Base-by-base conservation (phyloP, 345 rosid genomes). In the Dovyalis caffra region DNA sequence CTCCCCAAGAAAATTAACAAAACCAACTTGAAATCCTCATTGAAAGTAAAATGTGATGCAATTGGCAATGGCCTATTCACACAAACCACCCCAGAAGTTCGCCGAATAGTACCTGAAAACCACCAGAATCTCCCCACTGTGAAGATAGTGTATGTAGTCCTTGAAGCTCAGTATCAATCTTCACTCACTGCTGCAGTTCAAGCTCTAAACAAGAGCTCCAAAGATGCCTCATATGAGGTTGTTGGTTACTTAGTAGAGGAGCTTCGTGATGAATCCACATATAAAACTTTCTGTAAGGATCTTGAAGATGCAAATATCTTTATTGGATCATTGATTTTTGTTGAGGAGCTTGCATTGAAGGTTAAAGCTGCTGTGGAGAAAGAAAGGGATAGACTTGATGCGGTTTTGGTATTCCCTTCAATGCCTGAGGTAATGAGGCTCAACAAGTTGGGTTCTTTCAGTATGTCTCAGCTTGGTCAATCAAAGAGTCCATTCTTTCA, bases 401-500 rank as follows among this genome's bases (percentile, higher is more conserved):
- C 99, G 3, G 99, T 95, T 68, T 86, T 95, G 66, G 98, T 95
- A 61, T 95, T 95, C 90, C 99, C 99, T 78, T 95, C 97, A 40
- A 95, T 95, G 99, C 99, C 99, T 43, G 99, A 93, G 82, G 97
- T 95, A 57, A 95, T 95, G 99, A 91, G 99, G 83, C 85, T 95
- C 0, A 95, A 93, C 88, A 95, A 95, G 75, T 82, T 95, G 79
- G 99, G 99, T 47, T 93, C 99, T 63, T 95, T 95, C 68, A 91
- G 93, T 34, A 95, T 95, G 99, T 91, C 99, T 51, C 99, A 95
- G 78, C 86, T 95, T 29, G 99, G 98, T 15, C 99, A 95, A 25
- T 93, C 98, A 0, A 95, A 93, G 81, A 88, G 94, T 76, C 98
- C 98, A 1, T 93, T 95, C 47, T 95, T 95, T 56, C 97, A 95